Evolutionary conservation across 257 asterid genomes (phyloP).

Genomic region (Voacanga thouarsii): DNA sequence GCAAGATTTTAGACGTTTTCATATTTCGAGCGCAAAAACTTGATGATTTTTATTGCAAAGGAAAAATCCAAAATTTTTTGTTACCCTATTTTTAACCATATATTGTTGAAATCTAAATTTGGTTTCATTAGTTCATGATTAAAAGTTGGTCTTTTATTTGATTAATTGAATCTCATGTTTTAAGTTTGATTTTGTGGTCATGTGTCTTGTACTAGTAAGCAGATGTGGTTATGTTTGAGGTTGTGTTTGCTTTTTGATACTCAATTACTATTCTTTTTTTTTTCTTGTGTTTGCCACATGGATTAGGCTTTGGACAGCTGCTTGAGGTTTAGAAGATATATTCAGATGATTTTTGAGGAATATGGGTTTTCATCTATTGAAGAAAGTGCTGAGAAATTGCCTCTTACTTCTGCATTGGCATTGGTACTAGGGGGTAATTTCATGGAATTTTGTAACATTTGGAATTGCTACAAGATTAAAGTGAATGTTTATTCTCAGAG

Average conservation of each 20-base stretch:
- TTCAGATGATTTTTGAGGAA: conserved; percentile 48
- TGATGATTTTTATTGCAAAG: too few relatives aligned
- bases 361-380: conserved; percentile 36
- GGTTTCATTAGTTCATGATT: too few relatives aligned
- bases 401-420: conserved; percentile 56
- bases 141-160: neutral
- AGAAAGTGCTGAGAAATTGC: conserved; percentile 41
- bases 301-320: conserved; percentile 85
- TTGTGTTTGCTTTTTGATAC: neutral
- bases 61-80: too few relatives aligned
- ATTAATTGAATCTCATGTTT: neutral
- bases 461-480: neutral
- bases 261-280: neutral
- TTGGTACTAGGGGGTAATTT: conserved; percentile 61
- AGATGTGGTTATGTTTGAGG: neutral
- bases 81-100: neutral
- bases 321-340: conserved; percentile 50
- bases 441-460: neutral
- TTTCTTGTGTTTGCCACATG: neutral
- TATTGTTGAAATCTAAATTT: neutral
- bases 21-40: too few relatives aligned
- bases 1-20: too few relatives aligned
- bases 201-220: neutral
- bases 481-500: neutral
- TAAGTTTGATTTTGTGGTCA: too few relatives aligned